Conservation (phyloP, 2,329 filamentous ascomycete genomes). For the Ramularia collo-cygni region DNA sequence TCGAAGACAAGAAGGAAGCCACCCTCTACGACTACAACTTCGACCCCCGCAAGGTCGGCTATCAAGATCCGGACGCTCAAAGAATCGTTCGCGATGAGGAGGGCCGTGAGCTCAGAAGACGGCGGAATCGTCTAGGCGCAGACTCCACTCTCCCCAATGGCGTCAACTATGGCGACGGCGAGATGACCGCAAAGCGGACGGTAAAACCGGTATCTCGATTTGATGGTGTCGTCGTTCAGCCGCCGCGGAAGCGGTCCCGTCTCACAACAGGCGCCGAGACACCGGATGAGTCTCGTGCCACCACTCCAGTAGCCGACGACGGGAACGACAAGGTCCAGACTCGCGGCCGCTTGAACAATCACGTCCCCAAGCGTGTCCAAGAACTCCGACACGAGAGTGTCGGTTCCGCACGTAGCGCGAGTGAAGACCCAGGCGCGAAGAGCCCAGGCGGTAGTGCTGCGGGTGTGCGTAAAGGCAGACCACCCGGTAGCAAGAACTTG, state of each 20-base stretch:
- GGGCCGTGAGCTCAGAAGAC: constrained; percentile 42
- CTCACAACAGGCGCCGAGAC: constrained; percentile 7
- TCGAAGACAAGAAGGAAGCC: constrained; percentile 55
- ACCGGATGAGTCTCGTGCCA: not conserved
- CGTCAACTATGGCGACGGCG: constrained; percentile 26
- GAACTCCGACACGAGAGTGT: constrained; percentile 40
- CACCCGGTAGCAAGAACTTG: constrained; percentile 43
- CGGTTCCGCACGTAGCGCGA: constrained; percentile 12
- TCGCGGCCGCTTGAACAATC: constrained; percentile 24
- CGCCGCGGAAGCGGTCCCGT: constrained; percentile 22
- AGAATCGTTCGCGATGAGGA: constrained; percentile 38
- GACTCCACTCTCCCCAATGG: constrained; percentile 13
- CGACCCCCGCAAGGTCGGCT: constrained; percentile 46
- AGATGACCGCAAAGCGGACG: constrained; percentile 18
- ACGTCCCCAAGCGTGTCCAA: constrained; percentile 38
- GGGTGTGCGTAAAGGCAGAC: constrained; percentile 29
- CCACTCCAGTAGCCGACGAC: constrained; percentile 8
- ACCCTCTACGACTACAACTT: constrained; percentile 55
- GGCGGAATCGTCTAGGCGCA: constrained; percentile 30
- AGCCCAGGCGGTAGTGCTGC: constrained; percentile 5
- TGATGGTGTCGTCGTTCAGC: constrained; percentile 20
- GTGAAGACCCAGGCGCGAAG: constrained; percentile 8
- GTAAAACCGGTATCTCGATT: constrained; percentile 27
- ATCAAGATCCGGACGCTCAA: constrained; percentile 52
- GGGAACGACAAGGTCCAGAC: constrained; percentile 22